Conservation (phyloP, 371 early-diverging fungal species). For the Rozella allomycis region DNA sequence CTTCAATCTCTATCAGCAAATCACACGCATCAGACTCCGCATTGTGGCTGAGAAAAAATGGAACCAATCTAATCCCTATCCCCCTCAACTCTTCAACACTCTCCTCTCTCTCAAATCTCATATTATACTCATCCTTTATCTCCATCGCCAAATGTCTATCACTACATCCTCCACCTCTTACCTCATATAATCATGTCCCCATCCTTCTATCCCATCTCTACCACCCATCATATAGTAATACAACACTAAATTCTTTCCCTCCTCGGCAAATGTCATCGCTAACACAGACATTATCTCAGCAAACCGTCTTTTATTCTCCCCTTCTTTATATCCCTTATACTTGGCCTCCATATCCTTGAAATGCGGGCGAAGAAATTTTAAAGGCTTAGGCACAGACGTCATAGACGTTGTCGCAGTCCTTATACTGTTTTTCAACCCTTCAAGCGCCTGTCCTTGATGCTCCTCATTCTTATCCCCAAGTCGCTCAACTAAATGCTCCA, state of each 20-base stretch:
- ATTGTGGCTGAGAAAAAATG: slow-evolving; percentile 85
- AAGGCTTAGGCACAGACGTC: slow-evolving; percentile 94
- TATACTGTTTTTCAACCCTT: slow-evolving; percentile 62
- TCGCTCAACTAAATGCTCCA: slow-evolving; percentile 78
- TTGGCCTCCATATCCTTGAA: slow-evolving; percentile 44
- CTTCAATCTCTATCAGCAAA: slow-evolving; percentile 67
- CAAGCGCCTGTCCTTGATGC: slow-evolving; percentile 28
- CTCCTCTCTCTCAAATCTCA: slow-evolving; percentile 16
- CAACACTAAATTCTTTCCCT: slow-evolving; percentile 46
- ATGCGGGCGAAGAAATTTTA: slow-evolving; percentile 76
- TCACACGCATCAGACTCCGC: slow-evolving; percentile 95
- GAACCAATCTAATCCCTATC: slow-evolving; percentile 61
- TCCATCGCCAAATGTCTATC: slow-evolving; percentile 68
- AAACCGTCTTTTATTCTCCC: slow-evolving; percentile 40
- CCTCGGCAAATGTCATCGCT: slow-evolving; percentile 86
- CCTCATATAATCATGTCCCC: slow-evolving; percentile 98
- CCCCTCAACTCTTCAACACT: slow-evolving; percentile 40
- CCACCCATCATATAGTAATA: slow-evolving; percentile 65
- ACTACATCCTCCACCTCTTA: slow-evolving; percentile 5
- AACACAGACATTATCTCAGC: slow-evolving; percentile 88
- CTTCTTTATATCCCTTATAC: slow-evolving; percentile 48
- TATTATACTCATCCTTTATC: slow-evolving; percentile 57
- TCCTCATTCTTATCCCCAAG: slow-evolving; percentile 23
- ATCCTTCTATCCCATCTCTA: slow-evolving; percentile 55
- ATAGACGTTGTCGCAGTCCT: slow-evolving; percentile 85